Evolutionary conservation across 805 yeast species (phyloP), one percentile per base, ranked within the genome.

Genomic region (Hanseniaspora meyeri): DNA sequence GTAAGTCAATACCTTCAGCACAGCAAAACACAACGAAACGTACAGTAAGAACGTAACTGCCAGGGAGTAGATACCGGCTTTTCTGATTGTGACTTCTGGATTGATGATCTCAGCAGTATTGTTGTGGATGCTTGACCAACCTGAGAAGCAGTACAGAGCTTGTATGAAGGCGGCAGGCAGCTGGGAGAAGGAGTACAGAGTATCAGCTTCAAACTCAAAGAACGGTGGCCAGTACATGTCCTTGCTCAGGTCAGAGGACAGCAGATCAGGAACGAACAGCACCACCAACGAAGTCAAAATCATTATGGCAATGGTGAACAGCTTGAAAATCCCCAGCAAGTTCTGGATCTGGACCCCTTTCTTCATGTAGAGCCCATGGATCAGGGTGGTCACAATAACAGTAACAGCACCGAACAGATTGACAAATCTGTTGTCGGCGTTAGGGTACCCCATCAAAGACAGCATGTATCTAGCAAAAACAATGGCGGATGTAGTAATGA

Each of bases 271-370:
- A n/a, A 79, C 85, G n/a, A 78, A 60, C 0, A 79, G 59, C 4
- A 78, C 81, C 61, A 80, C 83, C 2, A 82, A 17, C 0, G 90
- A 87, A 0, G 84, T 77, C 4, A 74, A 51, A 2, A 80, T 72
- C 74, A 85, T 78, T 0, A 82, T 65, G 0, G 67, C 74, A 43
- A 84, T 72, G 34, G 85, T 67, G 3, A 70, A 64, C 49, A 85
- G 64, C 64, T 85, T 85, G 64, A 85, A 62, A 8, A 73, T 74
- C 0, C 93, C 91, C 3, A 84, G 66, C 12, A 77, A 59, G 62
- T 83, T 84, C 63, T 84, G 89, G 14, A 83, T 70, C 16, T 68
- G 64, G 1, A 85, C 75, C 0, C 90, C 90, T 60, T 74, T 74
- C 57, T 70, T 76, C 1, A 81, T 78, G 31, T 87, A 81, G 3